These are phyloP conservation scores for Rhodofomes roseus DNA, from an alignment of 1,284 basidiomycete species.

Conservation along the genomic window DNA sequence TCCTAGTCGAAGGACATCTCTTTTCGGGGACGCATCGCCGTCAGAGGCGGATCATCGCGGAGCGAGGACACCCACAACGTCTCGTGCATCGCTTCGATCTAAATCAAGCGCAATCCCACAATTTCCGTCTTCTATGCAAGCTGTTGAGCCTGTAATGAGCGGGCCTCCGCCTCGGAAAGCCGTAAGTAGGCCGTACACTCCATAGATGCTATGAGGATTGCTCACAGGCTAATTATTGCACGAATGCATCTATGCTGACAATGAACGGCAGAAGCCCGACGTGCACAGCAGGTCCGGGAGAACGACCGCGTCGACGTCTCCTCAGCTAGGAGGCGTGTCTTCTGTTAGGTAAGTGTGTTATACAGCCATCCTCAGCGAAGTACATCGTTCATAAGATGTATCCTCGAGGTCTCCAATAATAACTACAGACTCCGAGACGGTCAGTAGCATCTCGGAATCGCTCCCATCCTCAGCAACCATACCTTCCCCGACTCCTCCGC, in stretches of 20 bases:
- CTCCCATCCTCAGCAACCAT: not conserved
- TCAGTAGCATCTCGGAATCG: not conserved
- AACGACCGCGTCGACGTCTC: not conserved
- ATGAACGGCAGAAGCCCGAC: not conserved
- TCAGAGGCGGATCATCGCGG: not conserved
- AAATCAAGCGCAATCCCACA: not conserved
- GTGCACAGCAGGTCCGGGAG: not conserved
- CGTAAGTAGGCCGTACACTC: not conserved
- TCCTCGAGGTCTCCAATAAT: not conserved
- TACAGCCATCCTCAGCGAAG: not conserved
- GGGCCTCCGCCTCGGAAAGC: not conserved
- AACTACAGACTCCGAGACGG: not conserved
- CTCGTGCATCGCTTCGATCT: not conserved
- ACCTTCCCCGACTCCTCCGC: not conserved
- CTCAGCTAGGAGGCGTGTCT: not conserved
- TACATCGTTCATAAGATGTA: not conserved
- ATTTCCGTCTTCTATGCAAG: not conserved
- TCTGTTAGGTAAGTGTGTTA: not conserved
- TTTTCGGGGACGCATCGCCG: not conserved
- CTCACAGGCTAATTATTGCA: not conserved
- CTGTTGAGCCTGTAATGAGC: not conserved
- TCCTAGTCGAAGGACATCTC: too few relatives aligned
- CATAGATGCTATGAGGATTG: not conserved
- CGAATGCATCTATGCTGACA: not conserved
- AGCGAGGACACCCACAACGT: not conserved